Conservation (phyloP, 495 filamentous ascomycete species). For the Physcia stellaris region DNA sequence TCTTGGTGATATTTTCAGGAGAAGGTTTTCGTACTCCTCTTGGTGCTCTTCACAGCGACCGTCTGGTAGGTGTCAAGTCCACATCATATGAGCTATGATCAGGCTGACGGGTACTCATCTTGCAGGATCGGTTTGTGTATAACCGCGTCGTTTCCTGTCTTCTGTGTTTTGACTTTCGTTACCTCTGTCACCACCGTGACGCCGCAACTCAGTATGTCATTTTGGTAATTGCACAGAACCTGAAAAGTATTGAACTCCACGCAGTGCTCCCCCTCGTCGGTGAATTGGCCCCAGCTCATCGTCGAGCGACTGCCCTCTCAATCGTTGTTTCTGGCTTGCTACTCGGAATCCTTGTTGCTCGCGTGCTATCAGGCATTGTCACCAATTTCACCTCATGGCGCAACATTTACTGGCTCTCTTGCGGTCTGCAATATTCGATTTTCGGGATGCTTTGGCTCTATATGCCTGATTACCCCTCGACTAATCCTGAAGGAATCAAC, state of each 20-base stretch:
- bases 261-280: slow-evolving; percentile 76
- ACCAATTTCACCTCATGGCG: slow-evolving; percentile 61
- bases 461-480: slow-evolving; percentile 70
- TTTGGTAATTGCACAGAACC: no score
- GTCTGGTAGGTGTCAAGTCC: slow-evolving; percentile 33
- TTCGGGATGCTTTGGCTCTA: slow-evolving; percentile 51
- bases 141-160: slow-evolving; percentile 48
- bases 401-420: slow-evolving; percentile 66
- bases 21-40: slow-evolving; percentile 52
- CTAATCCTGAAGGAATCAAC: slow-evolving; percentile 47
- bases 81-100: background rate
- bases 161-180: slow-evolving; percentile 56
- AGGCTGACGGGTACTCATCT: slow-evolving; percentile 2
- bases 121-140: slow-evolving; percentile 53
- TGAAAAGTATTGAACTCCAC: no score
- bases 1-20: slow-evolving; percentile 57
- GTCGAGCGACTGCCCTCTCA: slow-evolving; percentile 52
- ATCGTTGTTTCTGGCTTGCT: slow-evolving; percentile 69
- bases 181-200: slow-evolving; percentile 67
- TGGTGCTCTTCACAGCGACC: slow-evolving; percentile 53
- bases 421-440: slow-evolving; percentile 61
- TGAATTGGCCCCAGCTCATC: slow-evolving; percentile 58
- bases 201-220: slow-evolving; percentile 29
- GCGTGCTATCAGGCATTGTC: slow-evolving; percentile 62
- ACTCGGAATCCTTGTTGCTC: slow-evolving; percentile 63